Evolutionary conservation across 495 filamentous ascomycete species (phyloP), one percentile per base, ranked within the genome.

Genomic region (Penicillium antarcticum): DNA sequence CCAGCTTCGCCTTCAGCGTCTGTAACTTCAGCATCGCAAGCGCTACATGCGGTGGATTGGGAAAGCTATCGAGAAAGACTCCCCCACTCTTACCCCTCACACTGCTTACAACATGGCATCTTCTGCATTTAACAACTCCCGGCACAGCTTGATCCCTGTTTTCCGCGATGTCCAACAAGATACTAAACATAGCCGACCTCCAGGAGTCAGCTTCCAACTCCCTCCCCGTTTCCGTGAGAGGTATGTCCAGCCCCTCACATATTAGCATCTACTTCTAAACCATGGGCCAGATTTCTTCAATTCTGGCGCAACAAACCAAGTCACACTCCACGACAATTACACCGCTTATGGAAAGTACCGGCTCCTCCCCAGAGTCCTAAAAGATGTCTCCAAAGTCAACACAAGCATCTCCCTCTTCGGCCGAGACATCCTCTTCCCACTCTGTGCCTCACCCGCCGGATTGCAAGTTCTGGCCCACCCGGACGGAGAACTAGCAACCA

Each of bases 401-500:
- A 73, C 75, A n/a, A 69, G 59, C 17, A 74, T 66, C 2, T 58
- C 48, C 5, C 53, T 79, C 7, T 79, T 79, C 48, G 75, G 68
- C 14, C 46, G 47, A 3, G 49, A 67, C 14, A 71, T 69, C 47
- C 8, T 45, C 0, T 69, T 67, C 48, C 66, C 66, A 5, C 53
- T 63, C 49, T 45, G 68, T 75, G 42, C 87, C 79, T 68, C 76
- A 10, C 86, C 87, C 8, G 84, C 85, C 5, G 82, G 82, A 9
- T 77, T 91, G 58, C 87, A 82, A 19, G 74, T 69, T 45, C 71
- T 86, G 19, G 82, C 83, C 8, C 85, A 90, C 51, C 72, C 77
- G 0, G 77, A 85, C 10, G 87, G 85, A n/a, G 87, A 91, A 60
- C 61, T 74, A 16, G 86, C 77, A 21, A 73, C 90, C 1, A 85